Percentiles rank a stretch among this genome's conserved stretches.
Evolutionary conservation across 768 basidiomycete species (phyloP).

Genomic region (Strobilomyces echinocephalus): DNA sequence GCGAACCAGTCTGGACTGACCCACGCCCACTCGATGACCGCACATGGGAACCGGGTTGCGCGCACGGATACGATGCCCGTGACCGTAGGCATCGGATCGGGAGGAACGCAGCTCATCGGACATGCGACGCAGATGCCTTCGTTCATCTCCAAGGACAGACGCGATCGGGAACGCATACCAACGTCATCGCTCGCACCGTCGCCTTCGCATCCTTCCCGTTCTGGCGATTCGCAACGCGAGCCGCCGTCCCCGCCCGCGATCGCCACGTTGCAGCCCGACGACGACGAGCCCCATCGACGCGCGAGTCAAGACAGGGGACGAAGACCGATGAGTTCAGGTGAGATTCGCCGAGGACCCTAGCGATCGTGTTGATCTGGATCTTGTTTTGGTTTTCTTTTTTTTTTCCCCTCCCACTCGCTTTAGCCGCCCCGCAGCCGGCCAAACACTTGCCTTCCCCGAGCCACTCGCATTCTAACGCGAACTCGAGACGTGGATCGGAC

Average conservation of each 20-base stretch:
- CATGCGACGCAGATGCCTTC: slow-evolving; percentile 20
- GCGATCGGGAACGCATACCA: slow-evolving; percentile 25
- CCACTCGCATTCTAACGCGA: slow-evolving; percentile 21
- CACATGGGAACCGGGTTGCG: slow-evolving; percentile 20
- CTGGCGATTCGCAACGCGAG: slow-evolving; percentile 21
- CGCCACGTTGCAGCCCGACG: slow-evolving; percentile 27
- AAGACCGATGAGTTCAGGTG: slow-evolving; percentile 27
- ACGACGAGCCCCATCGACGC: slow-evolving; percentile 22
- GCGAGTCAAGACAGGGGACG: slow-evolving; percentile 23
- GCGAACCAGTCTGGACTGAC: slow-evolving; percentile 1
- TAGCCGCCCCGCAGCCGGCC: slow-evolving; percentile 13
- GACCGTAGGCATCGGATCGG: slow-evolving; percentile 23
- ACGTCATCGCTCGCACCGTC: slow-evolving; percentile 23
- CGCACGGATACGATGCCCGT: slow-evolving; percentile 33
- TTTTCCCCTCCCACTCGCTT: not conserved
- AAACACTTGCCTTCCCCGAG: slow-evolving; percentile 26
- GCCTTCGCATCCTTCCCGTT: slow-evolving; percentile 12
- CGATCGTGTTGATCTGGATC: slow-evolving; percentile 5
- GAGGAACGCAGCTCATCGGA: slow-evolving; percentile 23
- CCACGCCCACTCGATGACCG: slow-evolving; percentile 20
- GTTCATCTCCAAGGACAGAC: slow-evolving; percentile 25
- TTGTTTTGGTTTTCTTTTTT: too few species aligned
- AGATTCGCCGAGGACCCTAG: slow-evolving; percentile 4
- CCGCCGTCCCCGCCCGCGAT: slow-evolving; percentile 32
- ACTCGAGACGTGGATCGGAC: slow-evolving; percentile 25